phyloP scores from a whole-genome alignment of 1,284 basidiomycete genomes.

The Flammula alnicola region DNA sequence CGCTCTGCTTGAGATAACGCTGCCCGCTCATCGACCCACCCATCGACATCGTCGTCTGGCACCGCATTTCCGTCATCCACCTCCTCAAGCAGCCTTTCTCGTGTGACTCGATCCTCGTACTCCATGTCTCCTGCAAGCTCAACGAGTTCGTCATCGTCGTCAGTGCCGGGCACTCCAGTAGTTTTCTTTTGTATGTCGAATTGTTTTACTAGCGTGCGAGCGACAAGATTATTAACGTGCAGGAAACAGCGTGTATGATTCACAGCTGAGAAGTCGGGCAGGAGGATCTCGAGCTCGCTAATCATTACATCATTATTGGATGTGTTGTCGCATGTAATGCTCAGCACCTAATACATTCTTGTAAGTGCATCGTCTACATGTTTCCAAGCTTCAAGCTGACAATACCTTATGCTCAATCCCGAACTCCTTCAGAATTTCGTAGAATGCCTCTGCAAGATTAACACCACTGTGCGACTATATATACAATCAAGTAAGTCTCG shows the following conservation, averaged over 20 bases:
- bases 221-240: slow-evolving; percentile 38
- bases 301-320: slow-evolving; percentile 18
- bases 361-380: slow-evolving; percentile 5
- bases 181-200: slow-evolving; percentile 28
- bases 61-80: slow-evolving; percentile 1
- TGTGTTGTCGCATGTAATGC: slow-evolving; percentile 30
- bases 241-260: slow-evolving; percentile 36
- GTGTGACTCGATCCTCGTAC: slow-evolving; percentile 11
- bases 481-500: not conserved
- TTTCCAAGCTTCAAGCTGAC: not conserved
- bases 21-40: slow-evolving; percentile 18
- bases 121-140: slow-evolving; percentile 13
- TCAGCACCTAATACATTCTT: slow-evolving; percentile 27
- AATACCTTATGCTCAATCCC: slow-evolving; percentile 27
- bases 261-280: slow-evolving; percentile 25
- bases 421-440: slow-evolving; percentile 27
- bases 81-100: slow-evolving; percentile 4
- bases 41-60: slow-evolving; percentile 18
- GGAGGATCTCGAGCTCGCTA: slow-evolving; percentile 20
- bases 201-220: slow-evolving; percentile 29
- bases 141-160: slow-evolving; percentile 3
- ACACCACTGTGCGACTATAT: slow-evolving; percentile 20
- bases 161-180: not conserved
- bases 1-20: slow-evolving; percentile 16
- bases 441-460: slow-evolving; percentile 26